Base-by-base conservation (phyloP, 2,329 filamentous ascomycete genomes). In the Neopestalotiopsis clavispora region DNA sequence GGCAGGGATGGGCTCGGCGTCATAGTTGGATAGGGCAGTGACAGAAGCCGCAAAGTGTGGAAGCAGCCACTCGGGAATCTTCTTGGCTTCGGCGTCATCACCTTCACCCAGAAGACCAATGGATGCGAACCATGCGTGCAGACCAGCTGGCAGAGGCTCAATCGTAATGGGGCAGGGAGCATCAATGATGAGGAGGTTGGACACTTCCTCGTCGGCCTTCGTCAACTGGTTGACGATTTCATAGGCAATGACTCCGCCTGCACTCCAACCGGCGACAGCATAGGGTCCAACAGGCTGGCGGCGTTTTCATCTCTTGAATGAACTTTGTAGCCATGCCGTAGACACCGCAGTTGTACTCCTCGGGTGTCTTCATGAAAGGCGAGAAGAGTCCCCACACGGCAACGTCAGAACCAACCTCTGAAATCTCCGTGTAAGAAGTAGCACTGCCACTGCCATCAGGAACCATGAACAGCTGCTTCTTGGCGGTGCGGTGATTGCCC, bases 1-100 rank as follows among this genome's bases (percentile, higher is more conserved):
- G 61, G 84, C 83, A 45, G 90, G 83, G 75, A 92, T 89, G 3
- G 88, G 88, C 73, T 86, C 85, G 6, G 91, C 89, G 13, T 89
- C 87, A 80, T 94, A 94, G 76, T 88, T 89, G 74, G 90, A 90
- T 38, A 94, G 83, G 17, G 90, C 90, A 64, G 86, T 84, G 67
- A 94, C 90, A 23, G 90, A 89, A 28, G 90, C 88, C 0, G 88
- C 86, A 78, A 94, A 94, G 80, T 94, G 92, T 68, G 90, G 90
- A 1, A 92, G 85, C 17, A 94, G 85, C 92, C 92, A 94, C n/a
- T 86, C 81, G 0, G 92, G 92, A 52, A 91, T 88, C 78, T 90
- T 90, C 74, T 78, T 80, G 38, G 73, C 72, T 75, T 83, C 73
- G 79, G 83, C 79, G 34, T 85, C 83, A 65, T 90, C 84, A 2